Evolutionary conservation across 768 basidiomycete species (phyloP), one percentile per base, ranked within the genome.

Genomic region (Naematelia aurantialba): DNA sequence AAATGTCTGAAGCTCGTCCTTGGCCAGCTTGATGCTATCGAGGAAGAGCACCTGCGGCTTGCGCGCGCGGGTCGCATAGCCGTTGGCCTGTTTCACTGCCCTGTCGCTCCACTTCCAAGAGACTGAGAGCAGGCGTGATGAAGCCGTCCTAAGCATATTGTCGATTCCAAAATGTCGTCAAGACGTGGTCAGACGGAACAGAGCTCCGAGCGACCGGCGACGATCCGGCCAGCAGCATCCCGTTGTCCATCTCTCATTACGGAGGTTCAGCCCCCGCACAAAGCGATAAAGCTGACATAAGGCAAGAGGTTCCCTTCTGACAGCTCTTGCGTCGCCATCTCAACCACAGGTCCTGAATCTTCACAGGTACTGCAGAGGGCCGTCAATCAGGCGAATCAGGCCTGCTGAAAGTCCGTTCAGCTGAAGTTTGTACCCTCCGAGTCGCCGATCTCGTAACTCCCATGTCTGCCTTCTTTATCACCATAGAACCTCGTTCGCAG

Each of bases 1-100:
- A 22, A 60, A 29, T 2, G 11, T 27, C 42, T 29, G 14, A 21
- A 42, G 19, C 31, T 45, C 59, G 8, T 30, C 30, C 27, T 48
- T 10, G 30, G 59, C 59, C 25, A 60, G 54, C 30, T 60, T 55
- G 59, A 60, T 56, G n/a, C 29, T 19, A 42, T 60, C 59, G 13
- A 60, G 45, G 22, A 60, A 54, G 2, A 60, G 39, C 13, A 60
- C 45, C 12, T 31, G 26, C 5, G 59, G 59, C 24, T 45, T 39
- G 14, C 5, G n/a, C 27, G 48, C 17, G 22, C 22, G 2, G 24
- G 27, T 50, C 5, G 48, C 34, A 39, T 39, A 39, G 8, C 34
- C 34, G 17, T 39, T 39, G 34, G n/a, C n/a, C n/a, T n/a, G n/a
- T n/a, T n/a, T n/a, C n/a, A 39, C 34, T 39, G 34, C 34, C 34